phyloP scores from a whole-genome alignment of 352 stramenopile species.

The Globisporangium nagaii region DNA sequence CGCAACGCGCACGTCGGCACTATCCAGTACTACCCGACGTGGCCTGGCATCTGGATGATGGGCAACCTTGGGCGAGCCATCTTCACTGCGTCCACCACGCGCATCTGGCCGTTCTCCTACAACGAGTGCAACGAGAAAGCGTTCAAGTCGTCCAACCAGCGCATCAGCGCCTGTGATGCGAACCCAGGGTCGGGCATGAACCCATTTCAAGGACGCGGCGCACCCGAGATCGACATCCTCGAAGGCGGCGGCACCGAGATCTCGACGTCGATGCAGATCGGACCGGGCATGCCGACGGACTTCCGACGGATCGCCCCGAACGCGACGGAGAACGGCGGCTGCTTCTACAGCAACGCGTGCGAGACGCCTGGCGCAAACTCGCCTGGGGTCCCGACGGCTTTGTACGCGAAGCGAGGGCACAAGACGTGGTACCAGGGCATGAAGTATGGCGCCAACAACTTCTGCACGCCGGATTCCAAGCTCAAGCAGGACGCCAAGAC shows the following conservation, averaged over 20 bases:
- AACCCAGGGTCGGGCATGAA: conserved; percentile 82
- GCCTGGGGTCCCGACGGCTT: not conserved
- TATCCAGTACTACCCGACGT: conserved; percentile 45
- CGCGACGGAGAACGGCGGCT: not conserved
- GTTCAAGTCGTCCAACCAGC: conserved; percentile 70
- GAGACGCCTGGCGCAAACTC: not conserved
- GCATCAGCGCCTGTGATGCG: conserved; percentile 72
- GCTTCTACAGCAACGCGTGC: not conserved
- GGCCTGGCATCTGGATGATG: conserved; percentile 87
- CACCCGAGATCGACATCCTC: conserved; percentile 88
- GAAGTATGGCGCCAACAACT: conserved; percentile 1
- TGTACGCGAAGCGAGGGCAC: not conserved
- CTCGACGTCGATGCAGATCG: conserved; percentile 68
- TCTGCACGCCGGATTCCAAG: not conserved
- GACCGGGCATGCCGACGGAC: conserved; percentile 18
- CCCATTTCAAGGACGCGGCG: conserved; percentile 49
- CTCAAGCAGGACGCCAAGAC: not conserved
- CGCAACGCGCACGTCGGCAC: conserved; percentile 24
- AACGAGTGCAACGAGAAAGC: conserved; percentile 61
- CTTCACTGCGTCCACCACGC: conserved; percentile 72
- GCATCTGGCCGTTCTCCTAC: conserved; percentile 88
- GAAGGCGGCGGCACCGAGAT: conserved; percentile 59
- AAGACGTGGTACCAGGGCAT: conserved; percentile 1
- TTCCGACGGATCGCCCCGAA: not conserved
- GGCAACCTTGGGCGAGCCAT: conserved; percentile 85